Conservation (phyloP, 1,139 yeast genomes). For the Yamadazyma trypodendri region DNA sequence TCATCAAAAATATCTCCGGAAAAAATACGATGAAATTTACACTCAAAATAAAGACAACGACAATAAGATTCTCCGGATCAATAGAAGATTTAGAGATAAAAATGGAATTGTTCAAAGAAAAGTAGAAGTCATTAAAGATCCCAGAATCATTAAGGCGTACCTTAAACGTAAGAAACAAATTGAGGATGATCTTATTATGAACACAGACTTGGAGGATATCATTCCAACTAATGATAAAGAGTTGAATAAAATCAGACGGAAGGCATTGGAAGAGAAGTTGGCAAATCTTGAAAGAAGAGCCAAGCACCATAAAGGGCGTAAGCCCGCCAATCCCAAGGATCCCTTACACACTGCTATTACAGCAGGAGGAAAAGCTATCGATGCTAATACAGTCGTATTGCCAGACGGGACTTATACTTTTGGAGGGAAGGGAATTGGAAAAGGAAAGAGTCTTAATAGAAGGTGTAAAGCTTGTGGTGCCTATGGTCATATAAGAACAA, state of each 20-base stretch:
- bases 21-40: conserved; percentile 22
- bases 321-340: conserved; percentile 28
- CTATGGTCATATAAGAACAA: conserved; percentile 90
- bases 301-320: conserved; percentile 43
- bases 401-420: conserved; percentile 49
- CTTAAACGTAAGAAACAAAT: conserved; percentile 73
- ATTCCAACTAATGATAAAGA: conserved; percentile 85
- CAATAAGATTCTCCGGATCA: conserved; percentile 61
- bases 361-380: conserved; percentile 42
- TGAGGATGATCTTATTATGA: conserved; percentile 63
- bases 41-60: conserved; percentile 28
- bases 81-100: conserved; percentile 77
- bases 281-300: conserved; percentile 78
- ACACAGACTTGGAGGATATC: conserved; percentile 63
- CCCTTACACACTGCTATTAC: conserved; percentile 44
- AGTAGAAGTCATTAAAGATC: conserved; percentile 77
- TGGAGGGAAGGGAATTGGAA: conserved; percentile 66
- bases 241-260: conserved; percentile 73
- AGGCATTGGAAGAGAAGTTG: conserved; percentile 77
- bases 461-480: conserved; percentile 96
- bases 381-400: conserved; percentile 43
- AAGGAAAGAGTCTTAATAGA: conserved; percentile 77
- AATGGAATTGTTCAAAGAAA: conserved; percentile 85
- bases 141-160: conserved; percentile 84
- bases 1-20: conserved; percentile 32